Conservation (phyloP, 768 basidiomycete species). For the Pleurotus ostreatus region DNA sequence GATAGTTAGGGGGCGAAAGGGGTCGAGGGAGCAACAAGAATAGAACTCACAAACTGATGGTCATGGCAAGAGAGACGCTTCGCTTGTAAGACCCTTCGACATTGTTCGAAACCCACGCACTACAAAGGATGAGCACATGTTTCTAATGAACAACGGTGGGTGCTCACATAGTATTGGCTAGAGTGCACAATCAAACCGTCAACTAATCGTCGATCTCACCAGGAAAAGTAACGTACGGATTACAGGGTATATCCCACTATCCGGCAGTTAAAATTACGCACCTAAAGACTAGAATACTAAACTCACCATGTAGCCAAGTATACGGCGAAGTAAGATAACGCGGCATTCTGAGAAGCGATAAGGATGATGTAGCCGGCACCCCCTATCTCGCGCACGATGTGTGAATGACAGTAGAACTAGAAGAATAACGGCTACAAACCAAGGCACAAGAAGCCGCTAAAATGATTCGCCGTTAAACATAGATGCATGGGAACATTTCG, state of each 20-base stretch:
- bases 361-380: slow-evolving; percentile 69
- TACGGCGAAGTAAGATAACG: slow-evolving; percentile 68
- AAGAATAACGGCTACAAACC: slow-evolving; percentile 19
- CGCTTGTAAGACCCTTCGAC: slow-evolving; percentile 76
- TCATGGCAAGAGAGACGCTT: slow-evolving; percentile 66
- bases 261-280: neutral
- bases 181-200: neutral
- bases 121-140: slow-evolving; percentile 12
- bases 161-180: slow-evolving; percentile 58
- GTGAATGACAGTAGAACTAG: slow-evolving; percentile 11
- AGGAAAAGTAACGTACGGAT: slow-evolving; percentile 44
- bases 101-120: slow-evolving; percentile 64
- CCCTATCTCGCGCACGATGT: slow-evolving; percentile 26
- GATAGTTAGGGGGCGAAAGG: neutral
- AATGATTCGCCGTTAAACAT: neutral
- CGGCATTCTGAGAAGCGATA: slow-evolving; percentile 53
- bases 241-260: slow-evolving; percentile 69
- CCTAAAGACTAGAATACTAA: neutral
- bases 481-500: neutral
- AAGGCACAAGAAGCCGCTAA: slow-evolving; percentile 31
- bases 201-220: neutral
- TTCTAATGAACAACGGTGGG: neutral
- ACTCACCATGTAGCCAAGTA: slow-evolving; percentile 66
- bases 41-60: slow-evolving; percentile 52
- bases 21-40: neutral